phyloP scores from a whole-genome alignment of 78 protist species.

The Protostelium mycophagum region DNA sequence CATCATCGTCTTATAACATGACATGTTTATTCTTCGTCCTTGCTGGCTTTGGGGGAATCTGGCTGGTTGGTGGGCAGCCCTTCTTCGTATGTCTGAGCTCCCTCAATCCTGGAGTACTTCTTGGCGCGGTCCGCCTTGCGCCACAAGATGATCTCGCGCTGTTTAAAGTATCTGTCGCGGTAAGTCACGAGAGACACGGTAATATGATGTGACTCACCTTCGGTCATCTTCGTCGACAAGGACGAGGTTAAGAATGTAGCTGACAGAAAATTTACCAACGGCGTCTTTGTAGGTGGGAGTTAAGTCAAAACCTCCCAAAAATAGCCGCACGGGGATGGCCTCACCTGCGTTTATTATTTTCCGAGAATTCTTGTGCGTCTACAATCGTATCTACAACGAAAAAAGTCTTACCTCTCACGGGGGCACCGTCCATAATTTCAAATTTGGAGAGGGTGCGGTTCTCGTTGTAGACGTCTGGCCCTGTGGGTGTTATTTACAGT shows the following conservation, averaged over 20 bases:
- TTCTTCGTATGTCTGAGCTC: background rate
- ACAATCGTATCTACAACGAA: too few species aligned
- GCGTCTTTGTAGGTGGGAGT: slow-evolving; percentile 92
- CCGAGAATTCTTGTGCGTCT: background rate
- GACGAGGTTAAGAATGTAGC: slow-evolving; percentile 81
- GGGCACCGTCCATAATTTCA: slow-evolving; percentile 98
- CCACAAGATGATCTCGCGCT: slow-evolving; percentile 76
- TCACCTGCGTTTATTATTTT: slow-evolving; percentile 59
- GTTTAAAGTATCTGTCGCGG: slow-evolving; percentile 69
- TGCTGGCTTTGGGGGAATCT: background rate
- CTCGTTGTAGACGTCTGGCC: slow-evolving; percentile 59
- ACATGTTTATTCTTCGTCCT: background rate
- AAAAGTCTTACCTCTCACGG: slow-evolving; percentile 71
- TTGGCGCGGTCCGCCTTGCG: background rate
- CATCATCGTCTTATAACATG: too few species aligned
- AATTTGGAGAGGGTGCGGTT: slow-evolving; percentile 90
- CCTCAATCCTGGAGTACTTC: background rate
- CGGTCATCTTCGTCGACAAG: slow-evolving; percentile 79
- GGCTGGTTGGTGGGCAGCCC: background rate
- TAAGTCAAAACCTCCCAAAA: slow-evolving; percentile 83
- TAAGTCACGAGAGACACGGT: background rate
- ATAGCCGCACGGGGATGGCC: slow-evolving; percentile 94
- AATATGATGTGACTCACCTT: slow-evolving; percentile 1
- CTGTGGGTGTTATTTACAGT: slow-evolving; percentile 6
- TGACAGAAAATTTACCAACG: slow-evolving; percentile 88